Evolutionary conservation across 805 yeast genomes (phyloP), one percentile per base, ranked within the genome.

Genomic region (Vanderwaltozyma polyspora): DNA sequence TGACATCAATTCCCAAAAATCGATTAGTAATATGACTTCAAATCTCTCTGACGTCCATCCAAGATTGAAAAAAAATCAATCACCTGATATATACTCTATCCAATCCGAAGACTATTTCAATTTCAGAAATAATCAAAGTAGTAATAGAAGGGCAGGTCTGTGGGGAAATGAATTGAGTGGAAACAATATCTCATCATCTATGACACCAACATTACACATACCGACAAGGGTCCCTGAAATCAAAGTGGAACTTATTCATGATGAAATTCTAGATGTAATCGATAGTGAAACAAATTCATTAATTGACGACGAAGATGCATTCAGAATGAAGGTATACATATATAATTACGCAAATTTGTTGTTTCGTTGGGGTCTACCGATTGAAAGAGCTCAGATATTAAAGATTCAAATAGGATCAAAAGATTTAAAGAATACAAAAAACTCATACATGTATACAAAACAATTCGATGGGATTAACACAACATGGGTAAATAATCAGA

Each of bases 281-380:
- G 36, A 38, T 10, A 39, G 44, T 15, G 41, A 43, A 11, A 22
- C 27, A 11, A 41, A 45, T 18, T 40, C 52, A 1, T 33, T 59
- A 16, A 28, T 57, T 33, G 48, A 52, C 38, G 33, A 45, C 19
- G 34, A 37, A 26, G 54, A 53, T 31, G 43, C 48, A 13, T 25
- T 27, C 2, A 52, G 45, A 51, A 64, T 46, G 29, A 41, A 51
- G 25, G 41, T 43, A 1, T 65, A 63, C 70, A 73, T 95, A 26
- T 66, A 70, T 15, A 79, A 76, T 44, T 87, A 89, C 54, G 86
- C 95, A 0, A 71, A 78, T 14, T 67, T 87, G 50, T 62, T 87
- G 11, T 82, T 72, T 48, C 57, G 70, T 23, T 89, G 96, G 96
- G 93, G 91, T 0, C 63, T 86, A 14, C 81, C 86, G 0, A 68